Evolutionary conservation across 257 asterid genomes (phyloP).

Genomic region (Hygrophila difformis): DNA sequence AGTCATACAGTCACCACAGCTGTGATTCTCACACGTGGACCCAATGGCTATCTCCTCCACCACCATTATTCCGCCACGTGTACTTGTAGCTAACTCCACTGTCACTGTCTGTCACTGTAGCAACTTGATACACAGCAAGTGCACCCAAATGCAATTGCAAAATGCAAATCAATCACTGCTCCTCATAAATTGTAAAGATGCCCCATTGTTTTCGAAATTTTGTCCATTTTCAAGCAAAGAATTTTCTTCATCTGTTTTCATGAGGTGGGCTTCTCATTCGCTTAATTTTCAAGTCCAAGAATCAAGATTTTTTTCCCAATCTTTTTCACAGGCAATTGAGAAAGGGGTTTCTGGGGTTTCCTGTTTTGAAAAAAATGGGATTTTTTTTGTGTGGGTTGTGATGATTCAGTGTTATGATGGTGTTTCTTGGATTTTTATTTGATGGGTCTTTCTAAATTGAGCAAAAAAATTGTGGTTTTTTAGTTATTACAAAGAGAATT

Average conservation of each 20-base stretch:
- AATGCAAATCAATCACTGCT: constrained; percentile 6
- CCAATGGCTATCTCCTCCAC: constrained; percentile 21
- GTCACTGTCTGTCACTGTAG: constrained; percentile 11
- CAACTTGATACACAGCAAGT: too few relatives aligned
- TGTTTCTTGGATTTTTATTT: constrained; percentile 6
- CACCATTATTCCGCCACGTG: constrained; percentile 14
- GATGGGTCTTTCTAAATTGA: not conserved
- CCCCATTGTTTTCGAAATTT: too few relatives aligned
- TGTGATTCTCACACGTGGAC: constrained; percentile 18
- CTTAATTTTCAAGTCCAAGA: constrained; percentile 7
- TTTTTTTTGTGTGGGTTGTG: not conserved
- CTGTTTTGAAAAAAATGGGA: not conserved
- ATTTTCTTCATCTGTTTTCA: not conserved
- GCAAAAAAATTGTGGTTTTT: not conserved
- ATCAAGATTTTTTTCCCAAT: constrained; percentile 10
- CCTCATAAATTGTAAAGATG: constrained; percentile 14
- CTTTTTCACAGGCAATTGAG: not conserved
- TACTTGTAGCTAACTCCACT: constrained; percentile 11
- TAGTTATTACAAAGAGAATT: not conserved
- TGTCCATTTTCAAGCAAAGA: not conserved
- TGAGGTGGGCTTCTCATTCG: constrained; percentile 13
- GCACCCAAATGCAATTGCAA: too few relatives aligned
- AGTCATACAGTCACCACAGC: constrained; percentile 31
- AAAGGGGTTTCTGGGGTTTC: not conserved
- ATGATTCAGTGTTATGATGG: not conserved